phyloP scores from a whole-genome alignment of 169 alveolate species.

The Blepharisma undulans region DNA sequence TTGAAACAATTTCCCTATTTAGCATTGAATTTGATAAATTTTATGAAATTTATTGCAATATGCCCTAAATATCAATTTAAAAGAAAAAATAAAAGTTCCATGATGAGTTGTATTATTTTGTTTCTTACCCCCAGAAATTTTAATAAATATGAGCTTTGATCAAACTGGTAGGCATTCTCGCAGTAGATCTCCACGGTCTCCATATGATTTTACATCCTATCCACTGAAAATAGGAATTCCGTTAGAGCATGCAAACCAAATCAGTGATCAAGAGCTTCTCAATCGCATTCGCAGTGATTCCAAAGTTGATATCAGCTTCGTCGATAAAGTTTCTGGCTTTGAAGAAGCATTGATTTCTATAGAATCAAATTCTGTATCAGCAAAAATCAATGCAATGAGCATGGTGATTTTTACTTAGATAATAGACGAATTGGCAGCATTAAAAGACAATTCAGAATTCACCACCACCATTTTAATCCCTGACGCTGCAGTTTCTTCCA shows the following conservation, averaged over 20 bases:
- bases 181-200: constrained; percentile 1
- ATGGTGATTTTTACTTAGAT: not conserved
- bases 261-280: not conserved
- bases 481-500: not conserved
- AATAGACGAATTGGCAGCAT: constrained; percentile 1
- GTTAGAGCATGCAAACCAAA: not conserved
- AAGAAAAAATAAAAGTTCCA: too few species aligned
- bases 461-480: constrained; percentile 3
- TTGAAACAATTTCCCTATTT: too few species aligned
- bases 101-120: not conserved
- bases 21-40: too few species aligned
- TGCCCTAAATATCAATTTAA: too few species aligned
- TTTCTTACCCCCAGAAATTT: not conserved
- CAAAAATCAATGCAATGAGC: not conserved
- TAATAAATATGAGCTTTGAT: not conserved
- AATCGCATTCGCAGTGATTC: not conserved
- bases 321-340: not conserved
- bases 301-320: not conserved
- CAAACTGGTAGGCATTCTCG: not conserved
- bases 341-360: not conserved
- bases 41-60: too few species aligned
- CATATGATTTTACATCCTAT: not conserved
- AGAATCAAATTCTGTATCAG: not conserved
- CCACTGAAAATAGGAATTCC: constrained; percentile 9
- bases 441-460: not conserved